Base-by-base conservation (phyloP, 2,329 filamentous ascomycete genomes). In the Paraconiothyrium sp. region DNA sequence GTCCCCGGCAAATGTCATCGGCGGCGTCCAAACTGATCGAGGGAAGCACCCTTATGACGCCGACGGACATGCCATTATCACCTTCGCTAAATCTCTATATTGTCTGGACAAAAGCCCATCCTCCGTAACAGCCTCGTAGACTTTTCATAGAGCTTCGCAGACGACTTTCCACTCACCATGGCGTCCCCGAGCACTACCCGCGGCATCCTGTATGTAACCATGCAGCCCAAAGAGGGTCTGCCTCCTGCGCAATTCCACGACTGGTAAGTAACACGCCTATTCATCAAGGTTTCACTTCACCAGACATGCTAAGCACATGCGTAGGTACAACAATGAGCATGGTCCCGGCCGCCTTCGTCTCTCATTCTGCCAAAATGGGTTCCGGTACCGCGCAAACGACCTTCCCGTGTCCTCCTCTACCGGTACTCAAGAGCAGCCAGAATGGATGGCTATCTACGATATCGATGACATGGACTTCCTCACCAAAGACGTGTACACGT, bases 291-390 rank as follows among this genome's bases (percentile, higher is more conserved):
- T 9, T 9, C 66, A 71, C 34, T 62, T 74, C 3, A 65, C 22
- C n/a, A 41, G 24, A 62, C 8, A 58, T 61, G 11, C 69, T 65
- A 39, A 57, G 50, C 47, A 44, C 9, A 32, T 59, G 22, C 39
- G 22, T 47, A 75, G 73, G 73, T 97, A 97, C 83, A 94, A 96
- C 82, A 95, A 93, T 78, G 93, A 97, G 81, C 93, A 97, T 80
- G 93, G 93, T 57, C 93, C 93, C 20, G 87, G 89, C 16, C 90
- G 93, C 51, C 86, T 96, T 7, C 90, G 92, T 52, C 81, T 96
- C 14, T 88, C 91, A 4, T 89, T 90, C 70, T 89, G 94, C 74
- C 76, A 81, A 68, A 95, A 92, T 76, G 93, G 93, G 61, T 89
- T 95, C 69, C 90, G 93, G 47, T 97, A 93, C 80, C 85, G 84